Conservation (phyloP, 2,329 filamentous ascomycete species). For the Fusarium pilosicola region DNA sequence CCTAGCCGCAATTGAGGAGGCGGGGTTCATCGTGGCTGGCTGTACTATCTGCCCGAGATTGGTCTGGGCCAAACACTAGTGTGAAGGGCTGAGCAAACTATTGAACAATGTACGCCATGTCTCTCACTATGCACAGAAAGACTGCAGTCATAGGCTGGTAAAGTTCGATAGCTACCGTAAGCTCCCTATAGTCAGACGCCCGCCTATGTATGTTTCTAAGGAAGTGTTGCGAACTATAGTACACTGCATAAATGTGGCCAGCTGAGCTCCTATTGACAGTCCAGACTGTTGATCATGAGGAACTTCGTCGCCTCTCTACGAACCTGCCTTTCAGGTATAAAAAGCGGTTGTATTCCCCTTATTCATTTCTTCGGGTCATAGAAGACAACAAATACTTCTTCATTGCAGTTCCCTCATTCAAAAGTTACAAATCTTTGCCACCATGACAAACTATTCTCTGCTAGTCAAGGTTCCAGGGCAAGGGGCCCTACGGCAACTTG, state of each 20-base stretch:
- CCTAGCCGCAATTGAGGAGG: background rate
- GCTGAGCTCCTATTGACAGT: background rate
- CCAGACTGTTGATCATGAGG: background rate
- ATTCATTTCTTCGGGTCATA: rapidly evolving
- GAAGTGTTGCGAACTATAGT: background rate
- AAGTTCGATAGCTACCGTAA: background rate
- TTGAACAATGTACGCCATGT: background rate
- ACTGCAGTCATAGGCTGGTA: background rate
- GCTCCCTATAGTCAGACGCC: background rate
- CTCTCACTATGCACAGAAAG: background rate
- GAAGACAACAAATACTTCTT: rapidly evolving
- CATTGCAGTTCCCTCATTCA: rapidly evolving
- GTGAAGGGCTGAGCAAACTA: background rate
- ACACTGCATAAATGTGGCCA: background rate
- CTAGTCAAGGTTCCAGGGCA: rapidly evolving
- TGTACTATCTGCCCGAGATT: background rate
- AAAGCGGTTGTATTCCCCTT: rapidly evolving
- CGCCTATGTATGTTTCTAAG: background rate
- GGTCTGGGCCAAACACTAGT: background rate
- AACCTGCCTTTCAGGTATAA: background rate
- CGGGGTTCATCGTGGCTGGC: background rate
- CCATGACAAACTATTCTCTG: background rate
- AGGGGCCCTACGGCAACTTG: rapidly evolving
- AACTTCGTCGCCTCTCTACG: too few species aligned
- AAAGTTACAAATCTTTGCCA: background rate